A percentile compares a stretch with the other conserved stretches of the same genome.
These are phyloP conservation scores for Cicer pinnatifidum DNA, from an alignment of 306 rosid species.

Conservation along the genomic window DNA sequence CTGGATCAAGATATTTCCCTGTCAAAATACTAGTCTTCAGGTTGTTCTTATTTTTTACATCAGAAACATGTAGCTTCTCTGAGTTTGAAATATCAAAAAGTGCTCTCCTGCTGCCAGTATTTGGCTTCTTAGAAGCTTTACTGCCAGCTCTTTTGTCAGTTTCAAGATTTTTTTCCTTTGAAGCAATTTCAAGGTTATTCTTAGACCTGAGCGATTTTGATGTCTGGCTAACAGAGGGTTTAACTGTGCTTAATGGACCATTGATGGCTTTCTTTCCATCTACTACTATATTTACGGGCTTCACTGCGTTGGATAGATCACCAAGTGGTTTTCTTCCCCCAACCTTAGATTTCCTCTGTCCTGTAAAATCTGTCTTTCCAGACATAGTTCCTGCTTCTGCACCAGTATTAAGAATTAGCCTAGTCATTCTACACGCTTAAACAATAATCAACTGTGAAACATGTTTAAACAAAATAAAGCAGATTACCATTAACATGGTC, in stretches of 20 bases:
- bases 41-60: conserved; percentile 45
- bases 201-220: conserved; percentile 45
- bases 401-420: conserved; percentile 27
- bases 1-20: conserved; percentile 34
- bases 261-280: conserved; percentile 61
- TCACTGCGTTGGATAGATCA: conserved; percentile 61
- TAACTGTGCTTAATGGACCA: conserved; percentile 48
- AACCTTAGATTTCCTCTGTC: conserved; percentile 54
- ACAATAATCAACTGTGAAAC: background rate
- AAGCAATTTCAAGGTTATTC: conserved; percentile 42
- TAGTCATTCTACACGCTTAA: conserved; percentile 8
- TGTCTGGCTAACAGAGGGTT: conserved; percentile 46
- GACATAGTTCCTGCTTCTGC: conserved; percentile 55
- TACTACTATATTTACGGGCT: conserved; percentile 42
- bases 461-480: conserved; percentile 12
- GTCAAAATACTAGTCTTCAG: conserved; percentile 29
- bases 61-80: conserved; percentile 42
- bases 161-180: conserved; percentile 25
- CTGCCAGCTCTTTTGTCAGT: conserved; percentile 36
- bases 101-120: conserved; percentile 53
- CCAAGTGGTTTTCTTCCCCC: conserved; percentile 75
- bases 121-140: conserved; percentile 53
- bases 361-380: conserved; percentile 49
- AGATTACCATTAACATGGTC: conserved; percentile 53
- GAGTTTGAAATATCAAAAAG: conserved; percentile 77